Conservation (phyloP, 352 stramenopile genomes). For the Globisporangium viniferum region DNA sequence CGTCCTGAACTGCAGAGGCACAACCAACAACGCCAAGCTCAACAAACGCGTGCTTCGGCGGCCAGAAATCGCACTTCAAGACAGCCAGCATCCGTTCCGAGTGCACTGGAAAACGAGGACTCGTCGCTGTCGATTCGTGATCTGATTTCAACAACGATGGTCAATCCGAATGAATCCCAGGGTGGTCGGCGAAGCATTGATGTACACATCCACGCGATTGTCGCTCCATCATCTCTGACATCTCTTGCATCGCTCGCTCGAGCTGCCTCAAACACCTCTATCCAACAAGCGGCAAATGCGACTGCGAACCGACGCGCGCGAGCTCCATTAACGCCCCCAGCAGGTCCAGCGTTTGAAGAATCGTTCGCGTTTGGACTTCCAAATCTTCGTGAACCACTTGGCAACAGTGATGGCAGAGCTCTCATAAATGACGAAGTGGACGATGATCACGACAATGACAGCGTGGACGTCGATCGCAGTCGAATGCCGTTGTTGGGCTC, state of each 20-base stretch:
- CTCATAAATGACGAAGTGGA: constrained; percentile 32
- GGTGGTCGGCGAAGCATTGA: constrained; percentile 68
- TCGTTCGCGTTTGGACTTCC: constrained; percentile 36
- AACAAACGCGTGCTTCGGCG: constrained; percentile 20
- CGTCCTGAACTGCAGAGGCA: constrained; percentile 42
- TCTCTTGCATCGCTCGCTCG: constrained; percentile 52
- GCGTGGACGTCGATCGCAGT: constrained; percentile 48
- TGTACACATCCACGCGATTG: constrained; percentile 86
- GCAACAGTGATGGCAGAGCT: constrained; percentile 16
- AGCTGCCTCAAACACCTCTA: constrained; percentile 13
- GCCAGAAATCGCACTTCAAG: constrained; percentile 4
- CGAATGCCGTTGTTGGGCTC: constrained; percentile 52
- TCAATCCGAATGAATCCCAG: constrained; percentile 21
- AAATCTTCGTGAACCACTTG: constrained; percentile 25
- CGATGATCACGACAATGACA: constrained; percentile 19
- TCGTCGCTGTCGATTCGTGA: constrained; percentile 56
- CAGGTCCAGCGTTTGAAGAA: constrained; percentile 30
- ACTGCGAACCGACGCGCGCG: constrained; percentile 9
- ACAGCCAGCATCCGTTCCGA: constrained; percentile 10
- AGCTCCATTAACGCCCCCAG: constrained; percentile 25
- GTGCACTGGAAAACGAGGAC: constrained; percentile 32
- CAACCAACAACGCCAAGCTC: constrained; percentile 31
- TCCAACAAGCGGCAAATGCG: constrained; percentile 2
- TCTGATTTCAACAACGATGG: constrained; percentile 48
- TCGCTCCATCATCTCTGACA: constrained; percentile 66